These are phyloP conservation scores for Penicillium sp. DNA, from an alignment of 2,329 filamentous ascomycete species.

Conservation along the genomic window DNA sequence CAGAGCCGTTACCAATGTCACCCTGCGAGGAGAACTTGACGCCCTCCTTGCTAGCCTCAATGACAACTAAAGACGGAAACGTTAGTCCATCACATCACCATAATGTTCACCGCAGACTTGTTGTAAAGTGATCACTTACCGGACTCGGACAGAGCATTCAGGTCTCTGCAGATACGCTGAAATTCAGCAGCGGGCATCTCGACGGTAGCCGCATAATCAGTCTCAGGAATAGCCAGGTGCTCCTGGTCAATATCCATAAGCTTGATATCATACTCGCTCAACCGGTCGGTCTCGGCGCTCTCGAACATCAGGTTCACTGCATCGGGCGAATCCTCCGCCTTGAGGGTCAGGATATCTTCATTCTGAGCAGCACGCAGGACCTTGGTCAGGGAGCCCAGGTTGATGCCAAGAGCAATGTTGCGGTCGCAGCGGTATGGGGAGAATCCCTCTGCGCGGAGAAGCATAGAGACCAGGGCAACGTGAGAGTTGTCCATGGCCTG, in stretches of 20 bases:
- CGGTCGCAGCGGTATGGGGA: constrained; percentile 96
- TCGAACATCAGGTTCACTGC: constrained; percentile 96
- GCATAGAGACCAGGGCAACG: constrained; percentile 98
- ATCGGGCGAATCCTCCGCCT: constrained; percentile 96
- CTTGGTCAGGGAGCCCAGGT: constrained; percentile 94
- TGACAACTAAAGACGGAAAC: constrained; percentile 68
- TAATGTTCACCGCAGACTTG: background rate
- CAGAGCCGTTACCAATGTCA: constrained; percentile 93
- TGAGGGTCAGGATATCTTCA: constrained; percentile 93
- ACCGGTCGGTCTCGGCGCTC: constrained; percentile 81
- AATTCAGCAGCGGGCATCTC: constrained; percentile 89
- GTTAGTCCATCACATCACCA: background rate
- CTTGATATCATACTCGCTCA: constrained; percentile 99
- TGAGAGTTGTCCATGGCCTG: constrained; percentile 99
- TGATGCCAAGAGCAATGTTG: constrained; percentile 97
- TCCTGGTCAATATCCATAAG: constrained; percentile 99
- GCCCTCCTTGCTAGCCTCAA: constrained; percentile 95
- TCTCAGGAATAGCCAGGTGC: constrained; percentile 97
- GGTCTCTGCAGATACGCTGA: constrained; percentile 89
- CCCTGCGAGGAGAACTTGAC: constrained; percentile 93
- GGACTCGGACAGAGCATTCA: constrained; percentile 91
- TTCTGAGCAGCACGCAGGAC: constrained; percentile 92
- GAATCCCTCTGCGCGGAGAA: constrained; percentile 95
- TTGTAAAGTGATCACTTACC: constrained; percentile 61
- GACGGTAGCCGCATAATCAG: constrained; percentile 94